A percentile compares a stretch with the other conserved stretches of the same genome.
Conservation (phyloP, 2,329 filamentous ascomycete genomes). For the Nigrospora osmanthi region DNA sequence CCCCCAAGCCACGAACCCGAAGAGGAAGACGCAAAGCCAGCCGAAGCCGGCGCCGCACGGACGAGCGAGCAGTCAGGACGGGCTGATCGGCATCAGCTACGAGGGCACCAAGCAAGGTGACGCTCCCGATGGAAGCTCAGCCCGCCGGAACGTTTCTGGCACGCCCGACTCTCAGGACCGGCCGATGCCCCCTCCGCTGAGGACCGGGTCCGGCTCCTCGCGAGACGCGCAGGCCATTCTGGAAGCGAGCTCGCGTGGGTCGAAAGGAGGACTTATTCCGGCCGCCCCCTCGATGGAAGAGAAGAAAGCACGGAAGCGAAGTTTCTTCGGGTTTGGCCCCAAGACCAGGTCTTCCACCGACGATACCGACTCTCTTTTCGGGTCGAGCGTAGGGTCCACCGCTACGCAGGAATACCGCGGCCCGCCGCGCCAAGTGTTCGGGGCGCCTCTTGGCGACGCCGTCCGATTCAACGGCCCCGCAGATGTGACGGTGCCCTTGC, state of each 20-base stretch:
- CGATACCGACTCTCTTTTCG: conserved; percentile 47
- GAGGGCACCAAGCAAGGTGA: conserved; percentile 47
- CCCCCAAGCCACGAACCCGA: conserved; percentile 25
- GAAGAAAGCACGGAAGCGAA: conserved; percentile 73
- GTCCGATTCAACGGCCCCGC: conserved; percentile 70
- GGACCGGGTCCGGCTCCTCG: conserved; percentile 67
- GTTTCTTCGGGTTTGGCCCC: conserved; percentile 63
- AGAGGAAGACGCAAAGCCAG: conserved; percentile 33
- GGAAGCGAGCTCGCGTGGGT: conserved; percentile 79
- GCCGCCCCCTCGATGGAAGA: conserved; percentile 53
- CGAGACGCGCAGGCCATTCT: conserved; percentile 80
- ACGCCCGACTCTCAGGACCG: conserved; percentile 19
- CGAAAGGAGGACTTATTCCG: conserved; percentile 49
- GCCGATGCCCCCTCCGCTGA: conserved; percentile 27
- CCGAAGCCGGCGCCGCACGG: conserved; percentile 26
- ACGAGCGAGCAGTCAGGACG: conserved; percentile 28
- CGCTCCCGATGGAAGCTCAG: conserved; percentile 33
- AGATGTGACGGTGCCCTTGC: conserved; percentile 68
- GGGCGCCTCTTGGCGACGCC: conserved; percentile 76
- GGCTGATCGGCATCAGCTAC: conserved; percentile 50
- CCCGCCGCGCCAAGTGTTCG: conserved; percentile 68
- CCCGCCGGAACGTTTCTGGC: conserved; percentile 18
- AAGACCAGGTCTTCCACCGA: conserved; percentile 53
- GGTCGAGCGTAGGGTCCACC: conserved; percentile 36
- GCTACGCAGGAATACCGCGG: conserved; percentile 37